These are phyloP conservation scores for Apostasia shenzhenica DNA, from an alignment of 106 monocot species.

Conservation along the genomic window DNA sequence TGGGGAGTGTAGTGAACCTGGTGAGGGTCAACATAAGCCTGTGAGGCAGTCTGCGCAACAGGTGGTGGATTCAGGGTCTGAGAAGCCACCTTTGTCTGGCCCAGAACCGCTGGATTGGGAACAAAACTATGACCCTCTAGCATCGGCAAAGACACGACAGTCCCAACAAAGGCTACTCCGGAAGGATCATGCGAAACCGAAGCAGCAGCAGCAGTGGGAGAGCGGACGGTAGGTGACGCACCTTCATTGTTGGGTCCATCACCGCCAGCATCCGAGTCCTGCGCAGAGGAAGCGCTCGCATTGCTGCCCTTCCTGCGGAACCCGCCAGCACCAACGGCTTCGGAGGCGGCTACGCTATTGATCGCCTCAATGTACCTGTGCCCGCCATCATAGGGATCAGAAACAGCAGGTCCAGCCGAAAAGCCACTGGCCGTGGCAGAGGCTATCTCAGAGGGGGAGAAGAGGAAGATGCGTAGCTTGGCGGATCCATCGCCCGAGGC, in stretches of 20 bases:
- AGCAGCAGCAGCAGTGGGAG: conserved; percentile 11
- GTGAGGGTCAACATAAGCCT: conserved; percentile 20
- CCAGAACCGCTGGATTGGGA: background rate
- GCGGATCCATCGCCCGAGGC: conserved; percentile 36
- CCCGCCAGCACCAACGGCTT: background rate
- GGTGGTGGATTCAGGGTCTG: background rate
- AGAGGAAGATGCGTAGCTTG: conserved; percentile 66
- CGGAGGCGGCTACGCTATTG: conserved; percentile 19
- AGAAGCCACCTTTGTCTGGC: background rate
- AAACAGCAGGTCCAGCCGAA: conserved; percentile 5
- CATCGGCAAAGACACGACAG: background rate
- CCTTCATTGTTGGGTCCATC: conserved; percentile 9
- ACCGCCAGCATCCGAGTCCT: conserved; percentile 4
- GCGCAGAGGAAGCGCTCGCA: conserved; percentile 14
- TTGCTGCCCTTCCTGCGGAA: conserved; percentile 30
- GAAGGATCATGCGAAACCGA: conserved; percentile 23
- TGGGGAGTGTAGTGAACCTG: conserved; percentile 33
- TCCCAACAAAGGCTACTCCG: conserved; percentile 5
- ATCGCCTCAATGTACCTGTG: conserved; percentile 47
- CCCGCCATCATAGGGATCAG: conserved; percentile 13
- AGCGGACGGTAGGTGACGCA: conserved; percentile 3
- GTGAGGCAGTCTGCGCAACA: conserved; percentile 9
- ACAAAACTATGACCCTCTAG: background rate
- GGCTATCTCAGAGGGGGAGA: conserved; percentile 25
- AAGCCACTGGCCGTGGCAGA: background rate